These are phyloP conservation scores for Cymbopogon citratus DNA, from an alignment of 176 grass and related monocot genomes.

Conservation along the genomic window DNA sequence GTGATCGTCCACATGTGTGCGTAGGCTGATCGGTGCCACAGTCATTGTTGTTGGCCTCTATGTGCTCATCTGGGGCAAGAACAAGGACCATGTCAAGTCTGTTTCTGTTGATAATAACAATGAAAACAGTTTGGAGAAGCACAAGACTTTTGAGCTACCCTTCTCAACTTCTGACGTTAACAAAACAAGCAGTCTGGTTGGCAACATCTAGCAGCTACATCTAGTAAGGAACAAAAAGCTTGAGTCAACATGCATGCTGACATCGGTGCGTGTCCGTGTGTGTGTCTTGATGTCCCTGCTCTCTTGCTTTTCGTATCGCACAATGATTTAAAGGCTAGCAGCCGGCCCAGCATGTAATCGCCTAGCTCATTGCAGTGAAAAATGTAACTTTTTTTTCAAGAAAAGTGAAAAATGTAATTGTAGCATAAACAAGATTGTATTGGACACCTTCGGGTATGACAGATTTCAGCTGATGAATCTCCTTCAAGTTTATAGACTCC, in stretches of 20 bases:
- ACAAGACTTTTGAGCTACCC: constrained; percentile 20
- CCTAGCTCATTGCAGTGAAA: no score
- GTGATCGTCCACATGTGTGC: background rate
- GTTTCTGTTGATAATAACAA: background rate
- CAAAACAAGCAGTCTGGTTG: background rate
- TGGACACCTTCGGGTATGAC: no score
- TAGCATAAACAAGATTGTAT: no score
- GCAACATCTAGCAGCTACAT: background rate
- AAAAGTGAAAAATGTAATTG: no score
- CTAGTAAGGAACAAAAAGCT: background rate
- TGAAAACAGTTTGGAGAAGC: constrained; percentile 18
- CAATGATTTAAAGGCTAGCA: background rate
- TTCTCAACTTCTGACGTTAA: background rate
- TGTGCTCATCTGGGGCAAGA: constrained; percentile 79
- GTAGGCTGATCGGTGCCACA: constrained; percentile 56
- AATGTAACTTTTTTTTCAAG: no score
- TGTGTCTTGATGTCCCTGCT: background rate
- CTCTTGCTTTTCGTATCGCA: background rate
- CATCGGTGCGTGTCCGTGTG: background rate
- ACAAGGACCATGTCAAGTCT: constrained; percentile 34
- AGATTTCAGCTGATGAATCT: no score
- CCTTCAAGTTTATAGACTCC: no score
- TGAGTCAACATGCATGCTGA: background rate
- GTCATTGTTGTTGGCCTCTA: constrained; percentile 70
- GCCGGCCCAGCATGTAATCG: no score